These are phyloP conservation scores for Dryas drummondii DNA, from an alignment of 306 rosid genomes.

Conservation along the genomic window DNA sequence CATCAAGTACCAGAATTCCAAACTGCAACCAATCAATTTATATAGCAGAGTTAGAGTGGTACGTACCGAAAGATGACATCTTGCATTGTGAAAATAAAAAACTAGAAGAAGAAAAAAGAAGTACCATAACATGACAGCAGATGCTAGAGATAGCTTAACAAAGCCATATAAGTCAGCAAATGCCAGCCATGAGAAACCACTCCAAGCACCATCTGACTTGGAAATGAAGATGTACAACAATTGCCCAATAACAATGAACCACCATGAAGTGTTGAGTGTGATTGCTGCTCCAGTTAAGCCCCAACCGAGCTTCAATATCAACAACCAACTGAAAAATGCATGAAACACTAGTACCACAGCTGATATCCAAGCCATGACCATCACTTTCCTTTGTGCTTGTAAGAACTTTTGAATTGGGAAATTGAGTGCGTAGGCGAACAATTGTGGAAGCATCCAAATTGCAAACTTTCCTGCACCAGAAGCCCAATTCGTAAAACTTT, in stretches of 20 bases:
- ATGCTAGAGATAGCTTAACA: constrained; percentile 73
- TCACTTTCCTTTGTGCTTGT: constrained; percentile 69
- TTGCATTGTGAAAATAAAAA: background rate
- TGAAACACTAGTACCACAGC: constrained; percentile 44
- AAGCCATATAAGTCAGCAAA: constrained; percentile 58
- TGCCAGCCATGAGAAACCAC: constrained; percentile 71
- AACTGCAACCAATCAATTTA: constrained; percentile 39
- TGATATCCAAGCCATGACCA: constrained; percentile 58
- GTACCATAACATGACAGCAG: constrained; percentile 81
- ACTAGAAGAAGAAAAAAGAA: constrained; percentile 8
- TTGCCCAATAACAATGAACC: constrained; percentile 53
- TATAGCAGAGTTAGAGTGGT: no score
- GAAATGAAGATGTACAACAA: constrained; percentile 54
- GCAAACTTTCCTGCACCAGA: constrained; percentile 60
- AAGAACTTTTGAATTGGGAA: constrained; percentile 76
- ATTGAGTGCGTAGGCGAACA: constrained; percentile 67
- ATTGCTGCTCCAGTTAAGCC: constrained; percentile 69
- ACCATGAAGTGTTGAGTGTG: constrained; percentile 63
- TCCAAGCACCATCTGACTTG: constrained; percentile 82
- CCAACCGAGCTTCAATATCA: constrained; percentile 59
- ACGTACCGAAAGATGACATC: no score
- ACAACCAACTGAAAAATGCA: constrained; percentile 52
- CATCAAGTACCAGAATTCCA: constrained; percentile 93
- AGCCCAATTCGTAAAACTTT: background rate
- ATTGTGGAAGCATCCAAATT: constrained; percentile 64